Conservation (phyloP, 768 basidiomycete species). For the Asterophora parasitica region DNA sequence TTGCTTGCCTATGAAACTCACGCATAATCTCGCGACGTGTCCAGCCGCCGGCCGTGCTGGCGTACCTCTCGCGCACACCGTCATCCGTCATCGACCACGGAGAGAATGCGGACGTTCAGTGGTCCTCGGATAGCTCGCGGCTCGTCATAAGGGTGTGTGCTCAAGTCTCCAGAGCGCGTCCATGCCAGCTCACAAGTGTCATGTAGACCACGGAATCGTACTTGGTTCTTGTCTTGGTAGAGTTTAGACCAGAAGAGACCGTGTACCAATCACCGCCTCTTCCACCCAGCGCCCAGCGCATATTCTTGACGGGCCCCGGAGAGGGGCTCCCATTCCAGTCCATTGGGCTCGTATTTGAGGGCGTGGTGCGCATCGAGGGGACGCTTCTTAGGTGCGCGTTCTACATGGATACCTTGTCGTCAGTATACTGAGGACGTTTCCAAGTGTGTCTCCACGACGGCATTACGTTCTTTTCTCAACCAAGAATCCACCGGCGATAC, state of each 20-base stretch:
- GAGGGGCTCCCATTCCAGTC: constrained; percentile 68
- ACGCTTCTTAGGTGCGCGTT: constrained; percentile 56
- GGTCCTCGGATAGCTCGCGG: constrained; percentile 78
- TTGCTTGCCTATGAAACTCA: neutral
- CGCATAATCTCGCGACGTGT: neutral
- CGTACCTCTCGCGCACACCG: constrained; percentile 70
- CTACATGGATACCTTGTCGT: neutral
- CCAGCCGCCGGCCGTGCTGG: constrained; percentile 69
- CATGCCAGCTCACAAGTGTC: neutral
- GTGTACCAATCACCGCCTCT: constrained; percentile 54
- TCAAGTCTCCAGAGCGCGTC: neutral
- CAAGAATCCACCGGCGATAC: constrained; percentile 65
- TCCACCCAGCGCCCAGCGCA: constrained; percentile 52
- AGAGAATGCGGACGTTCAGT: constrained; percentile 67
- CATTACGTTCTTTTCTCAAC: constrained; percentile 72
- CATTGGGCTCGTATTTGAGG: constrained; percentile 70
- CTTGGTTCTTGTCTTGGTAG: constrained; percentile 69
- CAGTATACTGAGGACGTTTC: neutral
- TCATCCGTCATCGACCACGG: constrained; percentile 81
- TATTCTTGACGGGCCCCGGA: constrained; percentile 76
- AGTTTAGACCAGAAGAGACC: constrained; percentile 47
- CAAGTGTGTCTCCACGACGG: constrained; percentile 71
- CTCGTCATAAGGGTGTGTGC: constrained; percentile 73
- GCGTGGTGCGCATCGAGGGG: constrained; percentile 77
- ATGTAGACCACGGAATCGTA: constrained; percentile 74